Conservation (phyloP, 179 eudicot genomes). For the Heliamphora pulchella region DNA sequence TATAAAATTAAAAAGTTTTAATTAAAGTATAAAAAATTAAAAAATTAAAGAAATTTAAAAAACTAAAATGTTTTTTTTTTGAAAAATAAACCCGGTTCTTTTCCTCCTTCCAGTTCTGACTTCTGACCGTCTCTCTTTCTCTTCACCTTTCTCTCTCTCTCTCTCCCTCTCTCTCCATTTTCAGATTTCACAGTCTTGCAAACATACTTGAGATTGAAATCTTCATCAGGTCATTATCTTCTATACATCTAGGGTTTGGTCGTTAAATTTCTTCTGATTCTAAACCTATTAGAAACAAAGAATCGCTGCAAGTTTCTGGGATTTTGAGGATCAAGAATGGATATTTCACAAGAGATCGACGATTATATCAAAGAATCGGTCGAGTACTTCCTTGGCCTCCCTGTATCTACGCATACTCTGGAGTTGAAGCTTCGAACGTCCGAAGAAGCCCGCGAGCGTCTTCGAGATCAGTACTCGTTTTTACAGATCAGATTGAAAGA, state of each 20-base stretch:
- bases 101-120: background rate
- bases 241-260: background rate
- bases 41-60: too few species aligned
- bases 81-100: too few species aligned
- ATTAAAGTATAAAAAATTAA: too few species aligned
- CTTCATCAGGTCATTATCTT: background rate
- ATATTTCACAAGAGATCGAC: slow-evolving; percentile 48
- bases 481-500: slow-evolving; percentile 42
- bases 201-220: background rate
- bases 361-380: slow-evolving; percentile 63
- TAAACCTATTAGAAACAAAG: background rate
- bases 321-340: slow-evolving; percentile 38
- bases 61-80: too few species aligned
- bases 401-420: slow-evolving; percentile 45
- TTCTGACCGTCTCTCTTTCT: background rate
- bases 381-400: slow-evolving; percentile 54
- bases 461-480: slow-evolving; percentile 45
- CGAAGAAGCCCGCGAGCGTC: slow-evolving; percentile 33
- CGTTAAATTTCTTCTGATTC: background rate
- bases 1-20: too few species aligned
- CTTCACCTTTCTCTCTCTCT: background rate
- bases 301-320: background rate
- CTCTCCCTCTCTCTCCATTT: background rate
- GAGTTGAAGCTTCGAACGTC: slow-evolving; percentile 51
- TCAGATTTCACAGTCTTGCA: background rate